Base-by-base conservation (phyloP, 352 stramenopile genomes). In the Globisporangium lucens region DNA sequence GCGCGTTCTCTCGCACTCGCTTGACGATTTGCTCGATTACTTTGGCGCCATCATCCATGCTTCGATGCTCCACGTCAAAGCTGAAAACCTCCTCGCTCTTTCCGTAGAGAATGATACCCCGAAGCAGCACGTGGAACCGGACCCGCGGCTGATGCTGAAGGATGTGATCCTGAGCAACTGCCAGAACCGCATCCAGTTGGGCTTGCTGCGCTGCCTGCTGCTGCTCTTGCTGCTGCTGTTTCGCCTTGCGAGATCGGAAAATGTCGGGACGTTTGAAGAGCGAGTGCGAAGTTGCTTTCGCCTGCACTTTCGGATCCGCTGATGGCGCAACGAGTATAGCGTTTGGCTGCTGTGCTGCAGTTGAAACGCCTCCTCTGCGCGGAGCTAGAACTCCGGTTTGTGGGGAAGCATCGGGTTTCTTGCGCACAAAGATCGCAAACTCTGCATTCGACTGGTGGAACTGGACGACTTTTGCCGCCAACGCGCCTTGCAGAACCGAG, bases 381-480 rank as follows among this genome's bases (percentile, higher is more conserved):
- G 41, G 41, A 49, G 41, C 41, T 49, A 49, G 4, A 5, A 49
- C 41, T n/a, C 41, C 41, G n/a, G 15, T 47, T 10, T 55, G 35
- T 12, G 46, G 20, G 1, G 59, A 4, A 4, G n/a, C 15, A 15
- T 64, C 51, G 3, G 35, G 8, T n/a, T 68, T 68, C 60, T 73
- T 80, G 33, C 57, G 59, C 4, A 62, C 46, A 24, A 66, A 58
- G 9, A 81, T 59, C 1, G 49, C 53, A 24, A 73, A 58, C 8
- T 61, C 43, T 8, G 55, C 17, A 4, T 33, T 57, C 0, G 68
- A 73, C 2, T 49, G 51, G 43, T 75, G 49, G 20, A 90, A 89
- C 53, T 81, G 67, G 3, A 64, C 29, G 0, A 80, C 38, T 27
- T 80, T 85, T 3, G 74, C 58, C 22, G 77, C 72, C 7, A 87